A percentile compares a stretch with the other conserved stretches of the same genome.
Evolutionary conservation across 352 stramenopile genomes (phyloP).

Genomic region (Globisporangium rhizosaccharum): DNA sequence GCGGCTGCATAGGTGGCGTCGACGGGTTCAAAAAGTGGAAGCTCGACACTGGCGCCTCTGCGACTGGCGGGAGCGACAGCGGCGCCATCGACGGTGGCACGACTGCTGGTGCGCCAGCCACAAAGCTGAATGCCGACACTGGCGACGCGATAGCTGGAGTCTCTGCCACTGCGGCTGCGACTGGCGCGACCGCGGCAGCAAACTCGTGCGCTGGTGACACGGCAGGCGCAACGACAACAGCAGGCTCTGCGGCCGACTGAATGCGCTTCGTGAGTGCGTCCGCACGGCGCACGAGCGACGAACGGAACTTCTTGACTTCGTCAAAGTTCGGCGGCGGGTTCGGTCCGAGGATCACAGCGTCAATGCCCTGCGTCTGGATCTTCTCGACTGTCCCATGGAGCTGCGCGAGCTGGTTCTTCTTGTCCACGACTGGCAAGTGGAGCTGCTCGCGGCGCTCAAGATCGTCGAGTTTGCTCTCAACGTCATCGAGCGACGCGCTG

Average conservation of each 20-base stretch:
- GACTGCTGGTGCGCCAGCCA: conserved; percentile 15
- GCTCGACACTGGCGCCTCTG: conserved; percentile 17
- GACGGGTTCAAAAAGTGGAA: conserved; percentile 38
- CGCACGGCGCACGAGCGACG: conserved; percentile 52
- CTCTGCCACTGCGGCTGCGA: background rate
- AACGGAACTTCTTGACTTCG: conserved; percentile 65
- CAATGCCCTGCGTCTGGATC: conserved; percentile 76
- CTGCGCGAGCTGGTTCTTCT: conserved; percentile 65
- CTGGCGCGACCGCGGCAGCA: background rate
- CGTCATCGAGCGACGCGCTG: conserved; percentile 32
- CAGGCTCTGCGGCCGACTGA: conserved; percentile 35
- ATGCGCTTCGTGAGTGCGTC: conserved; percentile 63
- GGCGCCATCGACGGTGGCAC: conserved; percentile 1
- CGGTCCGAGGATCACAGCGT: conserved; percentile 71
- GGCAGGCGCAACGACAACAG: background rate
- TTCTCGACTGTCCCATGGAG: conserved; percentile 70
- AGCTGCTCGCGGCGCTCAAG: conserved; percentile 43
- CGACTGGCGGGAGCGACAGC: conserved; percentile 12
- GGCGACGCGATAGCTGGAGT: conserved; percentile 15
- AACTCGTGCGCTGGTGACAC: background rate
- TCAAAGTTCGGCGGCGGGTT: conserved; percentile 62
- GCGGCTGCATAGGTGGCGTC: conserved; percentile 15
- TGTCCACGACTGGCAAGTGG: conserved; percentile 30
- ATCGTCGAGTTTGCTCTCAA: conserved; percentile 50
- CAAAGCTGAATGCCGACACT: conserved; percentile 52